Evolutionary conservation across 805 yeast genomes (phyloP).

Genomic region (Lipomyces kockii): DNA sequence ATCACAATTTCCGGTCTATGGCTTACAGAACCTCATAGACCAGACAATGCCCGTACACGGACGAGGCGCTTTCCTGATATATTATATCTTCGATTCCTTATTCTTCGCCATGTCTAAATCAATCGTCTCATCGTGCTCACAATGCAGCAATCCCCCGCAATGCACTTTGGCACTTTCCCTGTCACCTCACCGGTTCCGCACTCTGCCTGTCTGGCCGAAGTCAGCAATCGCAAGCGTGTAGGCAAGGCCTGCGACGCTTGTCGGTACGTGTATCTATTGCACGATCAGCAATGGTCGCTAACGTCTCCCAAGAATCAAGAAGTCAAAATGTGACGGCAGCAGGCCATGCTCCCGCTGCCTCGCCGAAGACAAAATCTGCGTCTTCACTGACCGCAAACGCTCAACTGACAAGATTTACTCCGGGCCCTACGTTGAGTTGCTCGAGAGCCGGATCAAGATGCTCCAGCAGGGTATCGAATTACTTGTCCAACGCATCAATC

Average conservation of each 20-base stretch:
- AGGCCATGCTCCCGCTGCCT: conserved; percentile 57
- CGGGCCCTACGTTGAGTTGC: conserved; percentile 57
- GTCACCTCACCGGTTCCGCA: neutral
- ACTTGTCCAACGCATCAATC: conserved; percentile 20
- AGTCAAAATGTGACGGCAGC: conserved; percentile 49
- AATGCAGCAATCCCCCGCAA: neutral
- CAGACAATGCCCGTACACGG: neutral
- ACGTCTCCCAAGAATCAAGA: conserved; percentile 7
- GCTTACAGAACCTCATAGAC: neutral
- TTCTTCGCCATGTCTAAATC: neutral
- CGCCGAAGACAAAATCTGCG: conserved; percentile 59
- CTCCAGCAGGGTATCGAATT: conserved; percentile 42
- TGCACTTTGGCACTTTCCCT: neutral
- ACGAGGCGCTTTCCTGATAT: neutral
- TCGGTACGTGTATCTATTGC: conserved; percentile 38
- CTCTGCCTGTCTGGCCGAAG: neutral
- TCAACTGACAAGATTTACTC: conserved; percentile 56
- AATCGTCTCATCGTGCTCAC: too few relatives aligned
- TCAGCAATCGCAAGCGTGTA: conserved; percentile 44
- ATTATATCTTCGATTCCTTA: neutral
- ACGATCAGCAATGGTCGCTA: neutral
- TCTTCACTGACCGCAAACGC: conserved; percentile 57
- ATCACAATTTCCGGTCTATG: too few relatives aligned
- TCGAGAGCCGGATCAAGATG: conserved; percentile 61
- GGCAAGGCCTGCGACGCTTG: conserved; percentile 59